phyloP scores from a whole-genome alignment of 768 basidiomycete species.

The Pleurotus eryngii region DNA sequence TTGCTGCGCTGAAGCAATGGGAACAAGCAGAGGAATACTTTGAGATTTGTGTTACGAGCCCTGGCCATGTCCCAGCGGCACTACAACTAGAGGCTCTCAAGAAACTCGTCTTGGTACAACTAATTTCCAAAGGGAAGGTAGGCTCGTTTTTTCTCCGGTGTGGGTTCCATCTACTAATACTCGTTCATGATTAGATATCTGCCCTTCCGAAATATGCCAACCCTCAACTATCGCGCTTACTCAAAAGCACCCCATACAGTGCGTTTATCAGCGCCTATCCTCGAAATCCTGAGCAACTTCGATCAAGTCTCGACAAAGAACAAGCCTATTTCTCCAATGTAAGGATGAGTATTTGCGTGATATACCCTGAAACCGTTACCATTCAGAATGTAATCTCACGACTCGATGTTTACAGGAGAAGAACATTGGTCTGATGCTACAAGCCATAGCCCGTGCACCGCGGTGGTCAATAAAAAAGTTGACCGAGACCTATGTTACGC shows the following conservation, averaged over 20 bases:
- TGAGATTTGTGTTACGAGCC: conserved; percentile 72
- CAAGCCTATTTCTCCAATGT: conserved; percentile 49
- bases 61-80: conserved; percentile 53
- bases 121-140: conserved; percentile 76
- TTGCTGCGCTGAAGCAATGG: conserved; percentile 65
- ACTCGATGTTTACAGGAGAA: conserved; percentile 47
- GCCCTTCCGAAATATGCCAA: conserved; percentile 76
- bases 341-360: too few species aligned
- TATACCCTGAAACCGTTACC: conserved; percentile 13
- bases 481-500: conserved; percentile 79
- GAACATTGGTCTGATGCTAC: conserved; percentile 66
- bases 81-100: conserved; percentile 86
- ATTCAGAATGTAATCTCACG: neutral
- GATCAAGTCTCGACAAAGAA: conserved; percentile 53
- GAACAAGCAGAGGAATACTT: conserved; percentile 70
- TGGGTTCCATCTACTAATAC: too few species aligned
- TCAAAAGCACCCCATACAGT: conserved; percentile 68
- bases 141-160: conserved; percentile 4
- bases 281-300: conserved; percentile 41
- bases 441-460: conserved; percentile 67
- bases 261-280: conserved; percentile 68
- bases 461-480: conserved; percentile 79
- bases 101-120: conserved; percentile 75
- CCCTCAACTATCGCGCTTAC: conserved; percentile 47
- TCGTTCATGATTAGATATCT: conserved; percentile 27